These are phyloP conservation scores for Pythium periplocum DNA, from an alignment of 352 stramenopile genomes.

Conservation along the genomic window DNA sequence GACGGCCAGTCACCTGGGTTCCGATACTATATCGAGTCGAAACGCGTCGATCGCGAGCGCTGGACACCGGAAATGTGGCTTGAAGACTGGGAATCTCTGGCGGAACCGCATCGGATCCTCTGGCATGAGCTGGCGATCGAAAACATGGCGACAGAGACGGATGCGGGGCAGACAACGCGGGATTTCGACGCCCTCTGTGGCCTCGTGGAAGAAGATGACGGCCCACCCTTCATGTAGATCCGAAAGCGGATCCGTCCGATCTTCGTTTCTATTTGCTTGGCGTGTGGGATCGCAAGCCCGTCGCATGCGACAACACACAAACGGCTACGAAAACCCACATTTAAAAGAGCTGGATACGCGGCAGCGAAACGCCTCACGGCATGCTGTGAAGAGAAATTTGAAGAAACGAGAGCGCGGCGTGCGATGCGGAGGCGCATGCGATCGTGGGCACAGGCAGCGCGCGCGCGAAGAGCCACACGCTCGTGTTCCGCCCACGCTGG, in stretches of 20 bases:
- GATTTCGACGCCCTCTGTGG: slow-evolving; percentile 19
- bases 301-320: too few relatives aligned
- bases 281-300: too few relatives aligned
- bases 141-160: slow-evolving; percentile 8
- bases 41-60: slow-evolving; percentile 17
- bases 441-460: too few relatives aligned
- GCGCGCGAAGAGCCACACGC: too few relatives aligned
- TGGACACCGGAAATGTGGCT: slow-evolving; percentile 24
- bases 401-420: too few relatives aligned
- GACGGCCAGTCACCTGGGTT: slow-evolving; percentile 12
- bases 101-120: slow-evolving; percentile 15
- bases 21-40: slow-evolving; percentile 22
- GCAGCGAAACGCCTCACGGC: too few relatives aligned
- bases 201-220: neutral
- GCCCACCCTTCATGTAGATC: too few relatives aligned
- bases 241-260: neutral
- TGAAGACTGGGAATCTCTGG: slow-evolving; percentile 20
- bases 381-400: too few relatives aligned
- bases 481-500: too few relatives aligned
- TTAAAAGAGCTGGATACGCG: too few relatives aligned
- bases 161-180: neutral
- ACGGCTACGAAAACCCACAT: too few relatives aligned
- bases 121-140: slow-evolving; percentile 27
- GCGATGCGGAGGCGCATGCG: too few relatives aligned
- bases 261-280: neutral